Percentiles rank a stretch among this genome's conserved stretches.
Conservation (phyloP, 257 asterid species). For the Fraxinus americana region DNA sequence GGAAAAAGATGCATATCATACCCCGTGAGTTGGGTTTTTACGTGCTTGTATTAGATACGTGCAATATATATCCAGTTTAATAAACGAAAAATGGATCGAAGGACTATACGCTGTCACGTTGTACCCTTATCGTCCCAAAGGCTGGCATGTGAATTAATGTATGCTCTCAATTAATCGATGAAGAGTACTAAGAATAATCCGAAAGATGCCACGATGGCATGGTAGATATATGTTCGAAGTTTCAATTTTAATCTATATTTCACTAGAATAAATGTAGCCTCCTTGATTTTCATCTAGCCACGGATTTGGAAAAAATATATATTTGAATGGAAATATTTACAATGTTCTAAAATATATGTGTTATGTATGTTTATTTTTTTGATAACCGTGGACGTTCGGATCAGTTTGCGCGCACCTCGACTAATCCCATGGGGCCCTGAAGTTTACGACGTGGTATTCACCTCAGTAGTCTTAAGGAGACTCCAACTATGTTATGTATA, state of each 20-base stretch:
- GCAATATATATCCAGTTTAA: not conserved
- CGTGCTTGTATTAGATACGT: not conserved
- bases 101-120: not conserved
- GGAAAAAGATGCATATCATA: conserved; percentile 22
- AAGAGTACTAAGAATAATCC: not conserved
- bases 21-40: not conserved
- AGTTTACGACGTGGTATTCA: too few relatives aligned
- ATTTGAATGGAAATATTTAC: too few relatives aligned
- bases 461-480: too few relatives aligned
- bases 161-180: not conserved
- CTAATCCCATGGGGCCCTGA: too few relatives aligned
- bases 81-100: not conserved
- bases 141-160: not conserved
- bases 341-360: too few relatives aligned
- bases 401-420: too few relatives aligned
- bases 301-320: too few relatives aligned
- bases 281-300: too few relatives aligned
- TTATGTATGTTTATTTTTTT: too few relatives aligned
- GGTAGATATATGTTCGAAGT: not conserved
- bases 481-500: too few relatives aligned
- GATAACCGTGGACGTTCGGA: too few relatives aligned
- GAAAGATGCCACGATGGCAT: not conserved
- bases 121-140: not conserved
- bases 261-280: too few relatives aligned
- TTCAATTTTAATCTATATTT: not conserved